Evolutionary conservation across 1,284 basidiomycete species (phyloP).

Genomic region (Afroboletus lepidellus): DNA sequence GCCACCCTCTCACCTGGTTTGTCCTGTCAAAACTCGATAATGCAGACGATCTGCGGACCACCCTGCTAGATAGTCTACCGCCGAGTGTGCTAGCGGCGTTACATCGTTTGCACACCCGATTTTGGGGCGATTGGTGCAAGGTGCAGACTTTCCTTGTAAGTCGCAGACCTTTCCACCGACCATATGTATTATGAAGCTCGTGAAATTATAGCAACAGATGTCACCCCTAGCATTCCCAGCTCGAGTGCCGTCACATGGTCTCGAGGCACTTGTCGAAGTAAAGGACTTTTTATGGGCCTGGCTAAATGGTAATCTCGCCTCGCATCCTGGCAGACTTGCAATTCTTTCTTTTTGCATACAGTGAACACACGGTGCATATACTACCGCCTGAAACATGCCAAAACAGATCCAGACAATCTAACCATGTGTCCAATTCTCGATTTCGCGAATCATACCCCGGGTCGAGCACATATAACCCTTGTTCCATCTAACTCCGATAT

Average conservation of each 20-base stretch:
- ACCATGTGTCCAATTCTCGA: slow-evolving; percentile 85
- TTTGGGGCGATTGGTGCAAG: slow-evolving; percentile 57
- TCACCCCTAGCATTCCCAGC: slow-evolving; percentile 1
- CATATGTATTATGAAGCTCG: slow-evolving; percentile 1
- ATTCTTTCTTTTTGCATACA: slow-evolving; percentile 33
- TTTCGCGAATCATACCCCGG: slow-evolving; percentile 74
- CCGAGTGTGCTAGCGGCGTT: slow-evolving; percentile 49
- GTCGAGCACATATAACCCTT: slow-evolving; percentile 43
- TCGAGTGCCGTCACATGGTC: slow-evolving; percentile 3
- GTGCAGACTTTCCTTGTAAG: slow-evolving; percentile 50
- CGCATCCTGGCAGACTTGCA: slow-evolving; percentile 8
- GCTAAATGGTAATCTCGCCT: slow-evolving; percentile 65
- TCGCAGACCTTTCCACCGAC: not conserved
- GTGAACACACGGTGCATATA: slow-evolving; percentile 89
- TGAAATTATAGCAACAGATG: slow-evolving; percentile 9
- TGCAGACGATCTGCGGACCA: slow-evolving; percentile 15
- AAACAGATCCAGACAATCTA: slow-evolving; percentile 67
- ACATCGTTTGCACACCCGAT: slow-evolving; percentile 48
- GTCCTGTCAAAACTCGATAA: slow-evolving; percentile 30
- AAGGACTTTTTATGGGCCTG: slow-evolving; percentile 74
- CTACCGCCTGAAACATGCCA: slow-evolving; percentile 57
- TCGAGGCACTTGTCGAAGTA: slow-evolving; percentile 14
- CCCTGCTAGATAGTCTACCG: slow-evolving; percentile 48
- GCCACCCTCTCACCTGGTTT: slow-evolving; percentile 78
- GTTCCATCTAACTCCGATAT: slow-evolving; percentile 38